Percentiles rank a stretch among this genome's conserved stretches.
phyloP scores from a whole-genome alignment of 2,329 filamentous ascomycete genomes.

The Fusarium nodosum region DNA sequence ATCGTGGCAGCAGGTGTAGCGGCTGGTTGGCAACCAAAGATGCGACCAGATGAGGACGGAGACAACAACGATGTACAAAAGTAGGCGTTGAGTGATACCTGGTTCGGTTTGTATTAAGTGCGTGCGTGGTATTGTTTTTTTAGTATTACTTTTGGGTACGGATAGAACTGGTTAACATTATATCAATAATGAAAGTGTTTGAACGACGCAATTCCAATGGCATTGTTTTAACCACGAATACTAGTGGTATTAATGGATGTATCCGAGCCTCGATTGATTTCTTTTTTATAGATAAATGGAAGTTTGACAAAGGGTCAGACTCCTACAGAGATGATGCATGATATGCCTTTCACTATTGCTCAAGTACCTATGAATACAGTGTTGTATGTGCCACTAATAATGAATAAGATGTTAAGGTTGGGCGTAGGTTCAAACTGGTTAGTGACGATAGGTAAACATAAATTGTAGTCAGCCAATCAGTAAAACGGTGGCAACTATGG shows the following conservation, averaged over 20 bases:
- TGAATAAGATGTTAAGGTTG: neutral
- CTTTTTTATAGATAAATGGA: neutral
- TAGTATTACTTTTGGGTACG: constrained; percentile 44
- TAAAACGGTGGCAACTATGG: constrained; percentile 27
- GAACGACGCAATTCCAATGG: constrained; percentile 8
- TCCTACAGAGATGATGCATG: neutral
- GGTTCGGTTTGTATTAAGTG: constrained; percentile 8
- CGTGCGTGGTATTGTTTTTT: constrained; percentile 34
- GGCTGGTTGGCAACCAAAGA: constrained; percentile 80
- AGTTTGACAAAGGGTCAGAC: neutral
- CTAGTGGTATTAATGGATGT: neutral
- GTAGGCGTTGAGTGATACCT: constrained; percentile 42
- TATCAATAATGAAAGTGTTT: constrained; percentile 31
- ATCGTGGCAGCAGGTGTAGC: constrained; percentile 83
- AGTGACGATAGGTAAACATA: neutral
- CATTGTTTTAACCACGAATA: neutral
- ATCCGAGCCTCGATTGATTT: neutral
- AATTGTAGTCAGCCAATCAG: constrained; percentile 45
- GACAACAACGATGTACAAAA: constrained; percentile 47
- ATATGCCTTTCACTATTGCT: neutral
- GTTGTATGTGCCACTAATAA: neutral
- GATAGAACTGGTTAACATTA: constrained; percentile 40
- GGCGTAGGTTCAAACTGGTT: constrained; percentile 3
- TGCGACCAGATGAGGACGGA: constrained; percentile 47
- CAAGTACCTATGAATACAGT: neutral